Conservation (phyloP, 768 basidiomycete species). For the Favolaschia claudopus region DNA sequence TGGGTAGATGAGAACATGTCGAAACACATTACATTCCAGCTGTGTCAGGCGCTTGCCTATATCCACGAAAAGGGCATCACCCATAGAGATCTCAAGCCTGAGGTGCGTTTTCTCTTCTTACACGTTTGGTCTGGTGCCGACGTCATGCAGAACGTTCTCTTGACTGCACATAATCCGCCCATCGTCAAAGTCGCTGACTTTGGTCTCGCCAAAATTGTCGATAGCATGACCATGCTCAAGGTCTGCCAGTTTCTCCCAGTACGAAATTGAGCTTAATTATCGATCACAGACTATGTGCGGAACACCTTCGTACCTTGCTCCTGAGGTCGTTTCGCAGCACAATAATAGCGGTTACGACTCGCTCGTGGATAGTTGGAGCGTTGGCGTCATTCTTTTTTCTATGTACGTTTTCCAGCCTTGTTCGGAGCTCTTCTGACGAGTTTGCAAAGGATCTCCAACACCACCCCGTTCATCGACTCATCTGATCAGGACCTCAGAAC, state of each 20-base stretch:
- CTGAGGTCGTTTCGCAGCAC: conserved; percentile 87
- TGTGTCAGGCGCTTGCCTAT: conserved; percentile 60
- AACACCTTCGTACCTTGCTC: conserved; percentile 93
- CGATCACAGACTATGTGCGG: conserved; percentile 99
- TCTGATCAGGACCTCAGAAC: conserved; percentile 62
- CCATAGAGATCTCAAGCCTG: conserved; percentile 77
- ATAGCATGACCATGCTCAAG: conserved; percentile 30
- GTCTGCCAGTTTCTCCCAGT: not conserved
- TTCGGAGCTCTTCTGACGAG: conserved; percentile 14
- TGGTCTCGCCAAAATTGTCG: conserved; percentile 64
- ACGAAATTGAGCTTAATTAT: no score
- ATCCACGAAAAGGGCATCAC: conserved; percentile 51
- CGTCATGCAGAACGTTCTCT: conserved; percentile 53
- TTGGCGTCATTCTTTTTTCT: conserved; percentile 71
- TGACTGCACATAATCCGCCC: conserved; percentile 49
- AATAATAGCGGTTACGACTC: conserved; percentile 80
- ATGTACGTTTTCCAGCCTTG: not conserved
- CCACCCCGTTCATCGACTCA: conserved; percentile 83
- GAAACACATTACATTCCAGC: conserved; percentile 59
- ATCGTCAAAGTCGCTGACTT: conserved; percentile 68
- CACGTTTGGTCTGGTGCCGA: not conserved
- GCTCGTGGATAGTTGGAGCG: conserved; percentile 95
- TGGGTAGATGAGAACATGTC: conserved; percentile 47
- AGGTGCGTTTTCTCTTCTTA: conserved; percentile 24
- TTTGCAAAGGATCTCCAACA: conserved; percentile 70